Percentiles rank a stretch among this genome's conserved stretches.
Conservation (phyloP, 192 early-diverging fungal genomes). For the Coemansia sp. region DNA sequence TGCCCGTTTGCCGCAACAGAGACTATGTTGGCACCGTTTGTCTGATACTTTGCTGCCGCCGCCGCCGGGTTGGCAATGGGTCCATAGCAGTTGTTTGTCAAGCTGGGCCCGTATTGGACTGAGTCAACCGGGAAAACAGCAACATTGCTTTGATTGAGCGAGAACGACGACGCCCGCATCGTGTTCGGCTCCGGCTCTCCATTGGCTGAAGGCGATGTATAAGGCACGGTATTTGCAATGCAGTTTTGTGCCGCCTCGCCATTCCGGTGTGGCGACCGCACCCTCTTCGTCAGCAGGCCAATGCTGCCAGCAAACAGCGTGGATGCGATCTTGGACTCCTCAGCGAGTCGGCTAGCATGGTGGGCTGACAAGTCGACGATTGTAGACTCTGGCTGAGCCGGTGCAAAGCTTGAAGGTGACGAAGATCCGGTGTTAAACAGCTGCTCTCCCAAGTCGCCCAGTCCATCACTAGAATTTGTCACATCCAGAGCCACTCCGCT, state of each 20-base stretch:
- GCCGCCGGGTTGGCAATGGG: conserved; percentile 15
- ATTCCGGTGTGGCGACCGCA: not conserved
- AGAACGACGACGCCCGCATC: conserved; percentile 19
- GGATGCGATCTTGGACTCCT: not conserved
- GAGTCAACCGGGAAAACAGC: not conserved
- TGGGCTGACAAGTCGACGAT: not conserved
- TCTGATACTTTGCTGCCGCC: conserved; percentile 7
- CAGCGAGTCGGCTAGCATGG: not conserved
- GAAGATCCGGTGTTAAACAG: not conserved
- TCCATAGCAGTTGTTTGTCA: conserved; percentile 1
- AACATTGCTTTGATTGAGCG: conserved; percentile 13
- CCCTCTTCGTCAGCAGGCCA: conserved; percentile 6
- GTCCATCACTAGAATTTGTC: not conserved
- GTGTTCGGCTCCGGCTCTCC: not conserved
- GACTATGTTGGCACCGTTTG: conserved; percentile 14
- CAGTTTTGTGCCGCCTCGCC: not conserved
- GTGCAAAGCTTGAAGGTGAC: conserved; percentile 3
- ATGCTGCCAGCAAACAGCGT: not conserved
- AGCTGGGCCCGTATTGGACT: not conserved
- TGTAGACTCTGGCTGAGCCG: not conserved
- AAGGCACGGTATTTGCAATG: too few relatives aligned
- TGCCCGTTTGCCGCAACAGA: conserved; percentile 36
- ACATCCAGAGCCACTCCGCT: not conserved
- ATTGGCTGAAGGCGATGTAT: not conserved
- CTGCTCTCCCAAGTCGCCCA: not conserved